Evolutionary conservation across 73 alveolate species (phyloP), one percentile per base, ranked within the genome.

Genomic region (Blepharisma stoltei): DNA sequence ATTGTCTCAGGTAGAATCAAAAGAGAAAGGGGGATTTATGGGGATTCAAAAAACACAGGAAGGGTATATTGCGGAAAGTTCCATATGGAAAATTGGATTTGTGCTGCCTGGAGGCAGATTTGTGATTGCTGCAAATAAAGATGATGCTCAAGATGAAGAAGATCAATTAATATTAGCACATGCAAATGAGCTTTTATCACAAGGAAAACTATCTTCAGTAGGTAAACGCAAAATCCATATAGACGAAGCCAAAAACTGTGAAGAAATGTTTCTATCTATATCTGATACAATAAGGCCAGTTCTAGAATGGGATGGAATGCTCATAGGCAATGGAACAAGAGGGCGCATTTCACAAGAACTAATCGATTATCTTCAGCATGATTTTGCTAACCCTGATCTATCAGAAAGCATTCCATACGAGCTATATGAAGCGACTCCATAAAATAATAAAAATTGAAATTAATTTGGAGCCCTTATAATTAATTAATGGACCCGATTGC

Each of bases 221-320:
- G 3, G 27, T 9, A 1, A 69, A 1, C n/a, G 79, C 11, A 25
- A 43, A 18, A 69, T 69, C 38, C 23, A 11, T 69, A 43, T 69
- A 14, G 79, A 69, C 9, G 79, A 69, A 43, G 79, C 60, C 54
- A 44, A 69, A 20, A n/a, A 25, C n/a, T 9, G 46, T 69, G 71
- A 18, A 44, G 79, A 69, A 5, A 43, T 43, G 65, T 18, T 69
- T 38, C 1, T 9, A 14, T 9, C 27, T n/a, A 9, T n/a, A n/a
- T 11, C 32, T 37, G 79, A 44, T 44, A 43, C 37, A 23, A 18
- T 44, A 11, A 9, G 1, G 11, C 32, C 75, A 44, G 76, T 69
- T n/a, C 14, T 69, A 7, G 11, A 23, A 38, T 37, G 18, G 21
- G 65, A 69, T 69, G 79, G 79, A 18, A 46, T 18, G 3, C 21